Evolutionary conservation across 2,329 filamentous ascomycete species (phyloP), one percentile per base, ranked within the genome.

Genomic region (Cladophialophora bantiana): DNA sequence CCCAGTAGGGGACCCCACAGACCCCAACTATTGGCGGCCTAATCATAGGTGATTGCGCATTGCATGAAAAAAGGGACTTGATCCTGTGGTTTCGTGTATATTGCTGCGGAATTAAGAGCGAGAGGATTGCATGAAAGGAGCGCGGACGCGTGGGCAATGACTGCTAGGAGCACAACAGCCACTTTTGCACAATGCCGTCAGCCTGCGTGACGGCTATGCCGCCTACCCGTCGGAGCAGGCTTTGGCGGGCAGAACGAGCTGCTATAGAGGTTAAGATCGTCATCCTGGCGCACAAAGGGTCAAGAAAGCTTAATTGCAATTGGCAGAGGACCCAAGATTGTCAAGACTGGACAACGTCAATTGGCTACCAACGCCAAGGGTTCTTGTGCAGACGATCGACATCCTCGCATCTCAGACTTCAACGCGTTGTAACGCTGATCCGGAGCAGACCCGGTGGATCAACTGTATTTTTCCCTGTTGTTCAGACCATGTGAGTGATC

Each of bases 401-500:
- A 66, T 63, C 45, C 40, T 12, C 32, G 10, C 32, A 45, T 38
- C 35, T 59, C 20, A 62, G 38, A 58, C 48, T 59, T 54, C 55
- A 63, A 53, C 32, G 65, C 31, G 65, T 67, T 67, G 60, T 57
- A 67, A 63, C 60, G 60, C 55, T 63, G 60, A 60, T 59, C 55
- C 38, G 48, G 59, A 53, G 55, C 7, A 18, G 38, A 50, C 48
- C 59, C 35, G 36, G 13, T 54, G 31, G 59, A 63, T 63, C 55
- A 31, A 20, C 55, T 36, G 18, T 34, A 26, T 15, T n/a, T 62
- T 62, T 18, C 64, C 59, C 45, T 35, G 52, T 58, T 34, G 54
- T 58, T 55, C 15, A 13, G 32, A 31, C 32, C 40, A 34, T 32
- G 13, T 40, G 55, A 5, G 35, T 26, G 4, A 13, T 53, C 5